phyloP scores from a whole-genome alignment of 2,329 filamentous ascomycete genomes.

The Aureobasidium uvarum region DNA sequence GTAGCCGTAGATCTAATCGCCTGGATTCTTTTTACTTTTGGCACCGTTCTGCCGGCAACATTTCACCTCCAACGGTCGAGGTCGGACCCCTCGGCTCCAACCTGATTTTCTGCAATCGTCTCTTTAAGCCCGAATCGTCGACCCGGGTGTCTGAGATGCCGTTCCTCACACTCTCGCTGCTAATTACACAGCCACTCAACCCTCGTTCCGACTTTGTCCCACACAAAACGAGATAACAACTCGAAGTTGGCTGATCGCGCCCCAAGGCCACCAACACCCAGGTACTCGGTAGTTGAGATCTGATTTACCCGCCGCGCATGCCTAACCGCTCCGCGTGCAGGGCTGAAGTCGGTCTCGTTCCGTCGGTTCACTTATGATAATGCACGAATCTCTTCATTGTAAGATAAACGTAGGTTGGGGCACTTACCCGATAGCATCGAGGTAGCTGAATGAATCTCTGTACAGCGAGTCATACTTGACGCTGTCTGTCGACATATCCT shows the following conservation, averaged over 20 bases:
- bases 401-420: not conserved
- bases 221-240: not conserved
- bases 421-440: not conserved
- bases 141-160: not conserved
- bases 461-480: constrained; percentile 1
- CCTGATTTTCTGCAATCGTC: not conserved
- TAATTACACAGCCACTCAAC: not conserved
- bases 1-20: not conserved
- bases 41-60: not conserved
- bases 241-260: not conserved
- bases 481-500: not conserved
- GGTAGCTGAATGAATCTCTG: not conserved
- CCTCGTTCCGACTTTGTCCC: constrained; percentile 1
- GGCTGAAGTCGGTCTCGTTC: not conserved
- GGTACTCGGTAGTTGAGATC: not conserved
- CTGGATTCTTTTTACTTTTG: not conserved
- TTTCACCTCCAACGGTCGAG: not conserved
- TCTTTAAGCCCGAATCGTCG: constrained; percentile 1
- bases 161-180: not conserved
- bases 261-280: not conserved
- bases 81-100: not conserved
- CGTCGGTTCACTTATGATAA: no score
- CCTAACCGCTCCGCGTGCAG: not conserved
- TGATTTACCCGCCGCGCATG: not conserved
- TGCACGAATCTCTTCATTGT: no score